phyloP scores from a whole-genome alignment of 768 basidiomycete species.

The Pilatotrama ljubarskyi region DNA sequence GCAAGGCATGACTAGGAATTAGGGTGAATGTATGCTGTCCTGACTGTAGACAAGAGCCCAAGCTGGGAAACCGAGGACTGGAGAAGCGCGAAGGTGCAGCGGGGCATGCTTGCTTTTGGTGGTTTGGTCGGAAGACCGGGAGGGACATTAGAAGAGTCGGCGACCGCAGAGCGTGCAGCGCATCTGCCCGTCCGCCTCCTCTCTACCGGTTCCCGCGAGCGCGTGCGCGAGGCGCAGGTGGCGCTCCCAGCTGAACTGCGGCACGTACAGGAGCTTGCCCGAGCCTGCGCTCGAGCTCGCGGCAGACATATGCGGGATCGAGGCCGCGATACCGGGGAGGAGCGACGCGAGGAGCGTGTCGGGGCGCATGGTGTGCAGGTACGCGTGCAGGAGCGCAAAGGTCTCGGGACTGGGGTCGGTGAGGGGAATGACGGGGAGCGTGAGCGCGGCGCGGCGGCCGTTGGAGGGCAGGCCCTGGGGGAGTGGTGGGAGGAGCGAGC shows the following conservation, averaged over 20 bases:
- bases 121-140: background rate
- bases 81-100: background rate
- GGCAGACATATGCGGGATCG: constrained; percentile 21
- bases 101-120: too few species aligned
- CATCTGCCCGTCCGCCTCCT: background rate
- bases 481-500: constrained; percentile 60
- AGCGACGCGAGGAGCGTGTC: constrained; percentile 53
- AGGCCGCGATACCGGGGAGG: constrained; percentile 33
- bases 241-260: constrained; percentile 28
- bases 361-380: constrained; percentile 64
- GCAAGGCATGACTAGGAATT: background rate
- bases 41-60: background rate
- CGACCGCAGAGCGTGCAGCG: background rate
- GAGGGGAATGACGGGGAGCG: constrained; percentile 61
- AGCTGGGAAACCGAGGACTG: too few species aligned
- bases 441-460: constrained; percentile 33
- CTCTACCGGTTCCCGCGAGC: constrained; percentile 22
- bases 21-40: constrained; percentile 1
- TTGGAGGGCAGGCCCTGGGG: constrained; percentile 37
- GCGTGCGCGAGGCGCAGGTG: constrained; percentile 29
- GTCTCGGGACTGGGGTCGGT: constrained; percentile 61
- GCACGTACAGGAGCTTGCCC: constrained; percentile 22
- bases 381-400: constrained; percentile 60
- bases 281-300: constrained; percentile 12
- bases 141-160: background rate